Base-by-base conservation (phyloP, 257 asterid genomes). In the Craterostigma plantagineum region DNA sequence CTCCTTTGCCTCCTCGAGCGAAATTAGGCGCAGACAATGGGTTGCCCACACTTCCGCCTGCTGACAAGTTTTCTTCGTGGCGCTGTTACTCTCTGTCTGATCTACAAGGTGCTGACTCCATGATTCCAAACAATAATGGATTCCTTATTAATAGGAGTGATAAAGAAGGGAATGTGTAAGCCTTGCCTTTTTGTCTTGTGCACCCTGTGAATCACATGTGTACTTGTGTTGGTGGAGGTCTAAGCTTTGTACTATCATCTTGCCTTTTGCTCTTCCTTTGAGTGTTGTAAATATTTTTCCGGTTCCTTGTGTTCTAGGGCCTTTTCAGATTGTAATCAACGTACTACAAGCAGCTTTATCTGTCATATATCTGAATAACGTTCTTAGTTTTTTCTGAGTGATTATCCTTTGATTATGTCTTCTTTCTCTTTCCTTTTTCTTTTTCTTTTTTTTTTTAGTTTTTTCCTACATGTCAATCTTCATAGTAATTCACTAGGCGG, bases 1-100 rank as follows among this genome's bases (percentile, higher is more conserved):
- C 91, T 57, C 91, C 91, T 34, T 58, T 73, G 55, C 91, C 85
- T 10, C 81, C 92, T 0, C 76, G 62, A 51, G 55, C 68, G 46
- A 67, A 72, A 59, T 52, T 58, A 64, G 30, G 54, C 14, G 33
- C 48, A 36, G 53, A 47, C 49, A 38, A 38, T 18, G 83, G 63
- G 52, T 63, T 43, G 13, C 55, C 69, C 33, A 33, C 50, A 33
- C 46, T 67, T 11, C 66, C 67, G 48, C 66, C 65, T 8, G 51
- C 40, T 30, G 69, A 67, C 48, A 74, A 57, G 49, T 50, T 65
- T 39, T 55, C 67, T 51, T 48, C 87, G 6, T 72, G 69, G 72
- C 62, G 92, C 57, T 70, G 83, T 9, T 70, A 58, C 65, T 81
- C 83, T 10, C 52, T 73, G 40, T 73, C 76, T 46, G 91, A 76